Percentiles rank a stretch among this genome's conserved stretches.
Evolutionary conservation across 768 basidiomycete species (phyloP).

Genomic region (Tricholoma bakamatsutake): DNA sequence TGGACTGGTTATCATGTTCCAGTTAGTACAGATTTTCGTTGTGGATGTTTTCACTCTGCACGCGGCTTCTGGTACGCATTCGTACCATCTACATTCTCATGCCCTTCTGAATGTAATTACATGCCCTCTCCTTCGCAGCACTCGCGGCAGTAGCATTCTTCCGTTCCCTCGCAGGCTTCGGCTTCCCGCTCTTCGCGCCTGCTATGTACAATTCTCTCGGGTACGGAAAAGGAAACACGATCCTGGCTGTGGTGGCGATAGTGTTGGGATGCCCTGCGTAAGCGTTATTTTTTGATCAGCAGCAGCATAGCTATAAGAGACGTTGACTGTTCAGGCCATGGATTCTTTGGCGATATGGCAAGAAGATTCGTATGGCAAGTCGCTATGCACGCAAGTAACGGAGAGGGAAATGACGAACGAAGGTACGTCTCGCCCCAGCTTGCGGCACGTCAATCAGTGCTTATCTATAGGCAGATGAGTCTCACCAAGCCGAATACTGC

Average conservation of each 20-base stretch:
- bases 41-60: conserved; percentile 62
- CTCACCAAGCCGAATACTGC: too few relatives aligned
- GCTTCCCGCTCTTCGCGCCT: conserved; percentile 74
- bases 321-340: conserved; percentile 22
- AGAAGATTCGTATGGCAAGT: conserved; percentile 44
- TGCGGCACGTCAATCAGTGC: too few relatives aligned
- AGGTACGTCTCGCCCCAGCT: neutral
- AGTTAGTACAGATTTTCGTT: conserved; percentile 60
- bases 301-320: neutral
- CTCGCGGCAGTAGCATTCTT: conserved; percentile 60
- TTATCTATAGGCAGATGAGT: too few relatives aligned
- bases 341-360: conserved; percentile 30
- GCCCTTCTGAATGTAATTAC: neutral
- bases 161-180: conserved; percentile 64
- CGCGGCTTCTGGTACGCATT: conserved; percentile 54
- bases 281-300: conserved; percentile 11
- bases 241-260: conserved; percentile 55
- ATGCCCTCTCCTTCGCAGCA: conserved; percentile 27
- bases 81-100: too few relatives aligned
- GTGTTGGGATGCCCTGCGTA: conserved; percentile 57
- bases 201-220: conserved; percentile 61
- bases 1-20: conserved; percentile 55
- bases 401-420: neutral
- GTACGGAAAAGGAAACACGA: conserved; percentile 63
- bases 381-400: conserved; percentile 26